Percentiles rank a stretch among this genome's conserved stretches.
phyloP scores from a whole-genome alignment of 148 eudicot genomes.

The Heliosperma pusillum region DNA sequence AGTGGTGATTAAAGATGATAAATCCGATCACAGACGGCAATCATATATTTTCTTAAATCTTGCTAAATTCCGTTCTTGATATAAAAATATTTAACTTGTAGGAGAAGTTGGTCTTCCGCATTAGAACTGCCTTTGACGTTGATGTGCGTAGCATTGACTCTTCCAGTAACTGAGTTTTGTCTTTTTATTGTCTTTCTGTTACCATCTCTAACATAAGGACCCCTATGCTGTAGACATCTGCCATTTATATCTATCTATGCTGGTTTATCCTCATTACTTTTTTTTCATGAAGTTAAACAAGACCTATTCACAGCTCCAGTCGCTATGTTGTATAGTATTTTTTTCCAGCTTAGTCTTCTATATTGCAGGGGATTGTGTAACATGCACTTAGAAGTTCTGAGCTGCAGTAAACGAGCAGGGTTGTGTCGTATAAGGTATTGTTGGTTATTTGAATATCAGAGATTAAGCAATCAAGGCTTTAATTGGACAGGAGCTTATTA shows the following conservation, averaged over 20 bases:
- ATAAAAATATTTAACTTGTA: conserved; percentile 11
- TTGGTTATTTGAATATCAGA: conserved; percentile 35
- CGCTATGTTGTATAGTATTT: conserved; percentile 41
- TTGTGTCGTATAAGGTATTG: neutral
- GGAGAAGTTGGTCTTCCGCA: conserved; percentile 20
- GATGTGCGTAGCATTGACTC: neutral
- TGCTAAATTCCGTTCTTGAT: neutral
- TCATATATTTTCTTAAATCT: neutral
- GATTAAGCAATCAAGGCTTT: conserved; percentile 53
- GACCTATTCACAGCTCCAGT: conserved; percentile 47
- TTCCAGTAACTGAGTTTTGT: conserved; percentile 4
- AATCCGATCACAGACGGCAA: no score
- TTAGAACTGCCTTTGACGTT: neutral
- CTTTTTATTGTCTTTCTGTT: conserved; percentile 21
- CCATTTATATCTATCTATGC: conserved; percentile 64
- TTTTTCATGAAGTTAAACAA: conserved; percentile 61
- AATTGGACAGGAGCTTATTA: conserved; percentile 52
- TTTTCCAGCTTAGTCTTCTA: conserved; percentile 46
- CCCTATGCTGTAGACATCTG: conserved; percentile 60
- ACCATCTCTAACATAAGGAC: conserved; percentile 54
- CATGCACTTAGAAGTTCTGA: conserved; percentile 13
- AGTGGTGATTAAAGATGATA: no score
- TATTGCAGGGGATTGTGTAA: conserved; percentile 41
- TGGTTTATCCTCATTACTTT: conserved; percentile 42
- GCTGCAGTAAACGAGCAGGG: neutral